phyloP scores from a whole-genome alignment of 129 eudicot species.

The Erigeron canadensis region DNA sequence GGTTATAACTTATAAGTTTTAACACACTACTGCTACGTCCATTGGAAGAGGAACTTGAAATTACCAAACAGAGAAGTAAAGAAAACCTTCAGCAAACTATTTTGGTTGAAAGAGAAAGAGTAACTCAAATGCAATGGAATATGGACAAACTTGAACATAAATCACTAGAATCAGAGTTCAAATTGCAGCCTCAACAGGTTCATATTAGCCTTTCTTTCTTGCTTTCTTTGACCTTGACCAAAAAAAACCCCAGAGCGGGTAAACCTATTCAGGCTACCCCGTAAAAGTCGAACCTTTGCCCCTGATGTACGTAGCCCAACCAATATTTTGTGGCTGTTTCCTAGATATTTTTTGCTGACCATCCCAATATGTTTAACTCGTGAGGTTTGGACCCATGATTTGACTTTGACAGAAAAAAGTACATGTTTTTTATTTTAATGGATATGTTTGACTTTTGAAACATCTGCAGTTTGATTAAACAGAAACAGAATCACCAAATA shows the following conservation, averaged over 20 bases:
- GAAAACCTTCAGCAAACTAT: conserved; percentile 95
- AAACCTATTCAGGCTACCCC: no score
- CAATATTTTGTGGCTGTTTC: no score
- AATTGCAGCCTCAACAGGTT: conserved; percentile 74
- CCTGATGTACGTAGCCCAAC: no score
- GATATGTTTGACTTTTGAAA: conserved; percentile 15
- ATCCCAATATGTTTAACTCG: no score
- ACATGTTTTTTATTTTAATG: neutral
- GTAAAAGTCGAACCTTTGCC: no score
- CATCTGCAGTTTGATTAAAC: conserved; percentile 45
- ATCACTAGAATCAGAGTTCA: conserved; percentile 80
- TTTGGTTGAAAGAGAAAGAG: conserved; percentile 73
- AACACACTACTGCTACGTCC: no score
- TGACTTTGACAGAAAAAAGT: no score
- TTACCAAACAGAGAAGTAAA: conserved; percentile 76
- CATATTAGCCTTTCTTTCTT: neutral
- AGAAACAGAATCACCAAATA: conserved; percentile 32
- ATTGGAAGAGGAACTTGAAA: conserved; percentile 90
- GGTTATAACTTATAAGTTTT: no score
- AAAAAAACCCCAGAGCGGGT: no score
- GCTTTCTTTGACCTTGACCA: no score
- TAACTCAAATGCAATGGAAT: conserved; percentile 98
- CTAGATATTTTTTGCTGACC: no score
- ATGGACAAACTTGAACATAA: conserved; percentile 91
- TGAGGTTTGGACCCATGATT: no score